phyloP scores from a whole-genome alignment of 2,329 filamentous ascomycete species.

The Thelonectria olida region DNA sequence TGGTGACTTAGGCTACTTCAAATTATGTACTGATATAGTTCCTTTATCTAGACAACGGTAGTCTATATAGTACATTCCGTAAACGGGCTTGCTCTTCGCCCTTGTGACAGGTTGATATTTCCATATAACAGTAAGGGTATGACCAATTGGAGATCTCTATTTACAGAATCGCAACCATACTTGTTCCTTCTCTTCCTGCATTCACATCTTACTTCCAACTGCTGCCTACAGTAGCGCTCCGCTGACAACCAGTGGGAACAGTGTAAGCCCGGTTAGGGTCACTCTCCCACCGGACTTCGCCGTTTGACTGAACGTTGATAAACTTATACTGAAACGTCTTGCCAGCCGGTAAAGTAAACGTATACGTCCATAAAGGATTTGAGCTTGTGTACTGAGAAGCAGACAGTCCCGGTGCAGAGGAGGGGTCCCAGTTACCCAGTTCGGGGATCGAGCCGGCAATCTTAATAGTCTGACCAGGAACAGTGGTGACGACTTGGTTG shows the following conservation, averaged over 20 bases:
- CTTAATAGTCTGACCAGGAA: slow-evolving; percentile 61
- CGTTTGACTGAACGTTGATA: slow-evolving; percentile 59
- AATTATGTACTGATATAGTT: too few relatives aligned
- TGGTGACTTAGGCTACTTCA: too few relatives aligned
- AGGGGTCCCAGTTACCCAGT: slow-evolving; percentile 60
- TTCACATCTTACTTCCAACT: background rate
- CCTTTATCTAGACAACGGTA: too few relatives aligned
- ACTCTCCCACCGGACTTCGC: slow-evolving; percentile 64
- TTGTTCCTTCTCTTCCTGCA: background rate
- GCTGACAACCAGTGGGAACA: slow-evolving; percentile 19
- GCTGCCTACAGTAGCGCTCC: background rate
- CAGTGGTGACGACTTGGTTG: slow-evolving; percentile 53
- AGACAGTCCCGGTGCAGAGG: slow-evolving; percentile 59
- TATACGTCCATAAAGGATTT: slow-evolving; percentile 65
- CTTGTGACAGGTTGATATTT: too few relatives aligned
- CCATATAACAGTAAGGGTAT: too few relatives aligned
- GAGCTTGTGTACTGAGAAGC: slow-evolving; percentile 60
- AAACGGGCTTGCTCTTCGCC: too few relatives aligned
- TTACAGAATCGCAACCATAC: background rate
- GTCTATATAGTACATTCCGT: too few relatives aligned
- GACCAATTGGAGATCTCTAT: background rate
- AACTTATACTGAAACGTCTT: slow-evolving; percentile 66
- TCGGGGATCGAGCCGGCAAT: slow-evolving; percentile 51
- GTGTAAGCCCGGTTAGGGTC: slow-evolving; percentile 54
- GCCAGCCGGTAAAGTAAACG: slow-evolving; percentile 59